phyloP scores from a whole-genome alignment of 2,329 filamentous ascomycete genomes.

The Chrysosporium keratinophilum region DNA sequence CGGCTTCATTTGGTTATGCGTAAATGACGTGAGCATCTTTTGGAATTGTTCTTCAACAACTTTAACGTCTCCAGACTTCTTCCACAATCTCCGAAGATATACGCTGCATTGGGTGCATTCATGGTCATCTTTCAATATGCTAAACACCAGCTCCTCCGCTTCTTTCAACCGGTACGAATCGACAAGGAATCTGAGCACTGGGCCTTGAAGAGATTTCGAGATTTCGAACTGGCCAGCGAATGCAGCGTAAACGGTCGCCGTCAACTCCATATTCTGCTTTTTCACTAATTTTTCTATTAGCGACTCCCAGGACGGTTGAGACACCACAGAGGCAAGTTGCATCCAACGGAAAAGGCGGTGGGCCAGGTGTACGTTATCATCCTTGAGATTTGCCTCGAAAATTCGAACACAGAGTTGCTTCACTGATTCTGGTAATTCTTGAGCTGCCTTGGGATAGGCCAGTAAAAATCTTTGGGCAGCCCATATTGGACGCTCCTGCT shows the following conservation, averaged over 20 bases:
- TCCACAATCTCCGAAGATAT: slow-evolving; percentile 32
- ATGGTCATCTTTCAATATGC: slow-evolving; percentile 25
- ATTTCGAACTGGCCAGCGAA: slow-evolving; percentile 23
- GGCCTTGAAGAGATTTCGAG: slow-evolving; percentile 25
- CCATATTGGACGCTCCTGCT: slow-evolving; percentile 25
- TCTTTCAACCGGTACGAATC: slow-evolving; percentile 30
- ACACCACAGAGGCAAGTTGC: slow-evolving; percentile 25
- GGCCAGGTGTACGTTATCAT: slow-evolving; percentile 32
- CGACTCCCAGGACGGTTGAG: slow-evolving; percentile 29
- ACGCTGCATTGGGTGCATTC: slow-evolving; percentile 29
- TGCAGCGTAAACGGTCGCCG: slow-evolving; percentile 26
- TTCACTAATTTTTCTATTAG: slow-evolving; percentile 30
- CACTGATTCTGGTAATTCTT: slow-evolving; percentile 21
- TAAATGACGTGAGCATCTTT: slow-evolving; percentile 23
- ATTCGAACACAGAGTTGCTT: slow-evolving; percentile 25
- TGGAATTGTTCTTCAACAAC: slow-evolving; percentile 28
- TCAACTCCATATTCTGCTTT: slow-evolving; percentile 25
- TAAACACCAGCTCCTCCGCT: slow-evolving; percentile 30
- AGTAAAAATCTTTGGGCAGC: slow-evolving; percentile 31
- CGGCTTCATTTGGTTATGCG: slow-evolving; percentile 24
- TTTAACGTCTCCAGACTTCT: slow-evolving; percentile 31
- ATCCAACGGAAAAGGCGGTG: slow-evolving; percentile 29
- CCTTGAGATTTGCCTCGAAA: slow-evolving; percentile 30
- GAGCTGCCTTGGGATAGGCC: slow-evolving; percentile 15
- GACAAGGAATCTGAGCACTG: slow-evolving; percentile 30